Evolutionary conservation across 345 rosid species (phyloP), one percentile per base, ranked within the genome.

Genomic region (Populus ilicifolia): DNA sequence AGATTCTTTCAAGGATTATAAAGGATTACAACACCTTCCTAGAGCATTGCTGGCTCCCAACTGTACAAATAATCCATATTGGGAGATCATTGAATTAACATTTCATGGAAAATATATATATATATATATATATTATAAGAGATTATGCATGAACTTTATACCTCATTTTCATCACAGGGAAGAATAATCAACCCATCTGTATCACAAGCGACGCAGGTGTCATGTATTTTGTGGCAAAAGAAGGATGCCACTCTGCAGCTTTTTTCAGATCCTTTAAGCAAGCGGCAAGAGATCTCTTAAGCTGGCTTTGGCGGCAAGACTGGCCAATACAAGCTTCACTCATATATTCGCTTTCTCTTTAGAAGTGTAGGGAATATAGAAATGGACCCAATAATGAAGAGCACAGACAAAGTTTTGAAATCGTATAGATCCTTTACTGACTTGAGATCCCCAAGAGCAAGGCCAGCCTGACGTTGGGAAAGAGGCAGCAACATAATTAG

Each of bases 401-500:
- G 93, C 82, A 91, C 87, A 1, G 85, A 82, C 82, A 90, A 68
- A 8, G 98, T 93, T 83, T 89, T 93, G 77, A 87, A 91, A 87
- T 93, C 97, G 33, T 93, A 93, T 8, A 93, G 86, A 77, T 91
- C 97, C 88, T 88, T 93, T 38, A 93, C 87, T 39, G 94, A 93
- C 83, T 86, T 86, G 69, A 93, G 94, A 82, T 91, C 97, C 66
- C 94, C 97, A 48, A 93, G 90, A 16, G 92, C 97, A 29, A 91
- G 94, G 6, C 98, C 98, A 67, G 94, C 98, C 98, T 93, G 78
- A 74, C 75, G 35, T 79, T 36, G 39, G 30, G 16, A 75, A 39
- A 50, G 64, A 54, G 61, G 48, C 18, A 48, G 46, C 72, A 68
- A 21, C 36, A 39, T 46, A 65, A n/a, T 59, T 33, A 80, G 77